Conservation (phyloP, 2,329 filamentous ascomycete genomes). For the Lecanicillium sp. region DNA sequence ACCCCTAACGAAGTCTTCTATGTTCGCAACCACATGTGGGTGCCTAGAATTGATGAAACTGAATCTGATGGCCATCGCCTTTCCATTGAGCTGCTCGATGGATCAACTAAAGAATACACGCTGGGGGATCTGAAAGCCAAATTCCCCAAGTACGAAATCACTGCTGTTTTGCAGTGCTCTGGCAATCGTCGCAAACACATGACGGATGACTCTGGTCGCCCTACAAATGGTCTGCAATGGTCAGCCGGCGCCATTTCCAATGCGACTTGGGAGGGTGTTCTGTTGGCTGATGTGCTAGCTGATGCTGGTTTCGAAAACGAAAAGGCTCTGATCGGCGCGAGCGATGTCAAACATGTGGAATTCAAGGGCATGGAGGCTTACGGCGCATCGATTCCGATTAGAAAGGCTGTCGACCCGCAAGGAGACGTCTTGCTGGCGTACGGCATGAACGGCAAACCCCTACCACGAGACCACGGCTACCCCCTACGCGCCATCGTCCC, state of each 20-base stretch:
- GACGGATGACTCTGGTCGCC: conserved; percentile 34
- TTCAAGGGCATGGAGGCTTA: conserved; percentile 55
- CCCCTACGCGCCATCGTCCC: conserved; percentile 56
- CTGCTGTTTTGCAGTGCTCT: conserved; percentile 51
- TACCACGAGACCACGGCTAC: conserved; percentile 60
- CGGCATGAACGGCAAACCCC: conserved; percentile 56
- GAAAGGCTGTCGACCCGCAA: conserved; percentile 48
- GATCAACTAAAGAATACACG: conserved; percentile 43
- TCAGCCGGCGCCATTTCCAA: conserved; percentile 52
- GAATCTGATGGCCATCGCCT: conserved; percentile 35
- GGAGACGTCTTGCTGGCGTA: conserved; percentile 61
- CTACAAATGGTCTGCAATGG: conserved; percentile 54
- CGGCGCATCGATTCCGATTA: conserved; percentile 52
- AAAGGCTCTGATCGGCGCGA: conserved; percentile 25
- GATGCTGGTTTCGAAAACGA: conserved; percentile 45
- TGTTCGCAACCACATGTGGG: conserved; percentile 58
- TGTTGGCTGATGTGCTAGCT: conserved; percentile 45
- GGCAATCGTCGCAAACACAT: conserved; percentile 54
- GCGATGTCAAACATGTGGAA: conserved; percentile 43
- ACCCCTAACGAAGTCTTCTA: conserved; percentile 52
- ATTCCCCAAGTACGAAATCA: conserved; percentile 43
- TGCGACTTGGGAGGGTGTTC: conserved; percentile 50
- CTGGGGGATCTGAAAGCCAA: conserved; percentile 43
- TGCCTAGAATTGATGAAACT: conserved; percentile 36
- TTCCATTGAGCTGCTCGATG: conserved; percentile 48